A percentile compares a stretch with the other conserved stretches of the same genome.
These are phyloP conservation scores for Ascomycota sp. DNA, from an alignment of 2,329 filamentous ascomycete species.

Conservation along the genomic window DNA sequence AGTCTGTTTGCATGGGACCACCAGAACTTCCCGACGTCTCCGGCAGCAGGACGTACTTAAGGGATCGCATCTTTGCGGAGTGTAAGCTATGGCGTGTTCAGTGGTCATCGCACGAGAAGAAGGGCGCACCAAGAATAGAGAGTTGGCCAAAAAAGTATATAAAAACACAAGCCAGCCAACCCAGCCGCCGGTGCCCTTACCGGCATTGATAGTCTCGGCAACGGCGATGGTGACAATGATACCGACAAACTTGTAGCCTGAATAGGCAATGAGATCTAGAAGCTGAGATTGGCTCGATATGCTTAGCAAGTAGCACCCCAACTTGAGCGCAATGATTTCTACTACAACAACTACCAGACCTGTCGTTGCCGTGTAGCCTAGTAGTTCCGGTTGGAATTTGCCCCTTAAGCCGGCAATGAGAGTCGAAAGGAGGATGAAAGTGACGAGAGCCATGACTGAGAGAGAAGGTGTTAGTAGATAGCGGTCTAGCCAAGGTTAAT, in stretches of 20 bases:
- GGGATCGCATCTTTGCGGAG: constrained; percentile 50
- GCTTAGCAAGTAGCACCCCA: constrained; percentile 79
- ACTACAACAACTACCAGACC: constrained; percentile 64
- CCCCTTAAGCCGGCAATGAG: constrained; percentile 74
- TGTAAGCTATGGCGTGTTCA: neutral
- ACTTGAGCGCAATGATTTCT: constrained; percentile 74
- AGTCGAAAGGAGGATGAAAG: constrained; percentile 85
- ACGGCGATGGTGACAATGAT: constrained; percentile 74
- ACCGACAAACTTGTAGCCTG: constrained; percentile 95
- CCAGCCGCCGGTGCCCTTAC: constrained; percentile 69
- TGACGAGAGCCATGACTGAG: constrained; percentile 78
- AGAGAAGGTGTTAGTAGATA: constrained; percentile 4
- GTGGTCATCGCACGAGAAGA: constrained; percentile 3
- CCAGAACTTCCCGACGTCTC: constrained; percentile 48
- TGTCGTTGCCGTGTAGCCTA: constrained; percentile 71
- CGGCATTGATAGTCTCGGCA: constrained; percentile 54
- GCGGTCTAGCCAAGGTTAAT: neutral
- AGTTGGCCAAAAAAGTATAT: constrained; percentile 85
- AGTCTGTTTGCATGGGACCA: constrained; percentile 45
- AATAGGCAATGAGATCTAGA: constrained; percentile 84
- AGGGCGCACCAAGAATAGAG: constrained; percentile 64
- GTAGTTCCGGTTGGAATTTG: constrained; percentile 78
- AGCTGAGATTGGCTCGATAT: constrained; percentile 89
- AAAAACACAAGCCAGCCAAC: constrained; percentile 70
- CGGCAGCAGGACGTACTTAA: constrained; percentile 87